These are phyloP conservation scores for Corchorus olitorius DNA, from an alignment of 345 rosid species.

Conservation along the genomic window DNA sequence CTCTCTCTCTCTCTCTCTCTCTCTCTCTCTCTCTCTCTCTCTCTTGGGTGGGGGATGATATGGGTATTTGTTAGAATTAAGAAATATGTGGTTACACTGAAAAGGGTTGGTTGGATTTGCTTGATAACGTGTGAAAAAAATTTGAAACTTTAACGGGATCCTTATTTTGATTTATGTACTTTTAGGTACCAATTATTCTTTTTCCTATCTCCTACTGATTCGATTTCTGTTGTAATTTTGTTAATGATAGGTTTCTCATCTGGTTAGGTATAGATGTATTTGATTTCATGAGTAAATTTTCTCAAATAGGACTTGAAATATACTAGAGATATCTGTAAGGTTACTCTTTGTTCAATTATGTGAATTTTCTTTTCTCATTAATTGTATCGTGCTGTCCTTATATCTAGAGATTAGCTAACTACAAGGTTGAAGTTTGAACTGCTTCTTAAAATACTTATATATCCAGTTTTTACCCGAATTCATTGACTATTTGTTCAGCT, in stretches of 20 bases:
- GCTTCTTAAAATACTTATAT: neutral
- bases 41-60: neutral
- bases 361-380: neutral
- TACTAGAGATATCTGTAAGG: neutral
- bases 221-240: neutral
- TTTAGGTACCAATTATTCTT: neutral
- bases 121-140: neutral
- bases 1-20: too few relatives aligned
- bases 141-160: neutral
- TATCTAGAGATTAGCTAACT: neutral
- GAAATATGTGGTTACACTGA: neutral
- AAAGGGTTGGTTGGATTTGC: neutral
- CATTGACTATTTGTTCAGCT: neutral
- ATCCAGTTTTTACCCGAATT: neutral
- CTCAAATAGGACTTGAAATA: neutral
- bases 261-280: neutral
- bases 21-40: too few relatives aligned
- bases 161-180: neutral
- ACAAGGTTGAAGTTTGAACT: neutral
- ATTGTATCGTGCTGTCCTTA: neutral
- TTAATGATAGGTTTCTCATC: neutral
- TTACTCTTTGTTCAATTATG: neutral
- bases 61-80: constrained; percentile 9
- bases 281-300: neutral
- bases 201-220: neutral